phyloP scores from a whole-genome alignment of 2,329 filamentous ascomycete species.

The Alternaria burnsii region DNA sequence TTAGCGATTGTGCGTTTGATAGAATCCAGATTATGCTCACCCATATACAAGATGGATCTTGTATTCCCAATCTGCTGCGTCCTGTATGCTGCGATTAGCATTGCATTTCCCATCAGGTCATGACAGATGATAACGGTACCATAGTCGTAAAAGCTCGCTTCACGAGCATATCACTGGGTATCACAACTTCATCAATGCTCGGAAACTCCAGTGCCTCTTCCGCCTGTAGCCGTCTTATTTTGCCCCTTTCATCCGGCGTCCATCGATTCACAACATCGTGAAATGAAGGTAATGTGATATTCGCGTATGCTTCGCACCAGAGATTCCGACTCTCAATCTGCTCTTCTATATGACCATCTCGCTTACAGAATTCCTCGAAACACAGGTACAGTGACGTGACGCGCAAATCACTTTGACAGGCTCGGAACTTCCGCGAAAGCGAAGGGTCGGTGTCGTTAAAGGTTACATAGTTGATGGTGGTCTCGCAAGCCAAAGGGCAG shows the following conservation, averaged over 20 bases:
- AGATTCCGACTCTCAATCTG: constrained; percentile 30
- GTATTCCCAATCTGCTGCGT: constrained; percentile 37
- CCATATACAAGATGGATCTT: constrained; percentile 44
- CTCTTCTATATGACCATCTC: constrained; percentile 19
- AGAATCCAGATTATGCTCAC: constrained; percentile 17
- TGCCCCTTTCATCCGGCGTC: constrained; percentile 24
- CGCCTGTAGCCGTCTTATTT: constrained; percentile 26
- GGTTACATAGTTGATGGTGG: constrained; percentile 38
- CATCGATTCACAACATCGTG: constrained; percentile 36
- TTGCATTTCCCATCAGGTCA: not conserved
- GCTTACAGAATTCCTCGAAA: constrained; percentile 34
- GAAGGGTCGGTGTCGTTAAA: constrained; percentile 44
- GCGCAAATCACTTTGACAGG: constrained; percentile 38
- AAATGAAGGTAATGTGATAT: constrained; percentile 36
- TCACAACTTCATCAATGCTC: constrained; percentile 24
- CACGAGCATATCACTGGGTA: constrained; percentile 35
- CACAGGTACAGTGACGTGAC: constrained; percentile 43
- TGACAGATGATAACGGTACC: constrained; percentile 23
- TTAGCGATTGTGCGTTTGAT: not conserved
- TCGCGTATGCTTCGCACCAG: constrained; percentile 35
- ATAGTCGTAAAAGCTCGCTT: constrained; percentile 40
- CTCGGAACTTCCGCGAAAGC: constrained; percentile 36
- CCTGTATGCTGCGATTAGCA: constrained; percentile 23
- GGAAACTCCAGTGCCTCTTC: constrained; percentile 33
- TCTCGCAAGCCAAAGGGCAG: constrained; percentile 44